Conservation (phyloP, 2,329 filamentous ascomycete genomes). For the Venturiaceae sp. region DNA sequence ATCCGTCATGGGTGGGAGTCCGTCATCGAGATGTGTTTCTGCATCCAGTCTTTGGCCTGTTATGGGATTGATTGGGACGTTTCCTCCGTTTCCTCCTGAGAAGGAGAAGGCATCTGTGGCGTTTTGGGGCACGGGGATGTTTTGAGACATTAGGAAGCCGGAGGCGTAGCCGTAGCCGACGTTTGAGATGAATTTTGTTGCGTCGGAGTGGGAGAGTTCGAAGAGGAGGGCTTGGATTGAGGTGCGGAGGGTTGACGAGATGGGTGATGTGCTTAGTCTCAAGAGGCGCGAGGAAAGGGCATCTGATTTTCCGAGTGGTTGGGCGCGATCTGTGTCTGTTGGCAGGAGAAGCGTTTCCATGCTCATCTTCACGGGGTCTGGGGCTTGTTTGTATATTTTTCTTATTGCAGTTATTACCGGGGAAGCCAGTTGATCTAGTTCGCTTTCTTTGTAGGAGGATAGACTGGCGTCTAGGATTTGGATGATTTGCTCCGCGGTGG, state of each 20-base stretch:
- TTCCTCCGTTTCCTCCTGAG: conserved; percentile 12
- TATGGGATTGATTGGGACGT: conserved; percentile 60
- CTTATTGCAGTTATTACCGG: conserved; percentile 68
- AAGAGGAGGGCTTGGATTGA: conserved; percentile 74
- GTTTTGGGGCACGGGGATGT: conserved; percentile 64
- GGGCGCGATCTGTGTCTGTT: conserved; percentile 62
- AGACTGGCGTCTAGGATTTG: conserved; percentile 60
- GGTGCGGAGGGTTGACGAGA: conserved; percentile 61
- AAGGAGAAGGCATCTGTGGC: conserved; percentile 46
- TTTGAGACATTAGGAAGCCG: conserved; percentile 78
- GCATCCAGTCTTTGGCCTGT: conserved; percentile 73
- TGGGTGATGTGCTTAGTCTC: conserved; percentile 63
- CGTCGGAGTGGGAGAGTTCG: conserved; percentile 73
- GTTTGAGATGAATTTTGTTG: conserved; percentile 73
- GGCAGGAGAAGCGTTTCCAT: conserved; percentile 66
- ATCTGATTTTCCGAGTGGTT: conserved; percentile 65
- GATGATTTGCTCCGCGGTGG: conserved; percentile 55
- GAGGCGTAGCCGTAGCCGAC: conserved; percentile 92
- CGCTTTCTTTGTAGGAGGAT: conserved; percentile 50
- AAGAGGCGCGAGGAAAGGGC: conserved; percentile 70
- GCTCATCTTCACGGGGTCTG: conserved; percentile 48
- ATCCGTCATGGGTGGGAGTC: conserved; percentile 67
- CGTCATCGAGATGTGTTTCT: conserved; percentile 54
- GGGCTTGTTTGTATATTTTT: conserved; percentile 60
- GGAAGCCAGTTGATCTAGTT: conserved; percentile 63